These are phyloP conservation scores for Neurospora sp. DNA, from an alignment of 2,329 filamentous ascomycete genomes.

Conservation along the genomic window DNA sequence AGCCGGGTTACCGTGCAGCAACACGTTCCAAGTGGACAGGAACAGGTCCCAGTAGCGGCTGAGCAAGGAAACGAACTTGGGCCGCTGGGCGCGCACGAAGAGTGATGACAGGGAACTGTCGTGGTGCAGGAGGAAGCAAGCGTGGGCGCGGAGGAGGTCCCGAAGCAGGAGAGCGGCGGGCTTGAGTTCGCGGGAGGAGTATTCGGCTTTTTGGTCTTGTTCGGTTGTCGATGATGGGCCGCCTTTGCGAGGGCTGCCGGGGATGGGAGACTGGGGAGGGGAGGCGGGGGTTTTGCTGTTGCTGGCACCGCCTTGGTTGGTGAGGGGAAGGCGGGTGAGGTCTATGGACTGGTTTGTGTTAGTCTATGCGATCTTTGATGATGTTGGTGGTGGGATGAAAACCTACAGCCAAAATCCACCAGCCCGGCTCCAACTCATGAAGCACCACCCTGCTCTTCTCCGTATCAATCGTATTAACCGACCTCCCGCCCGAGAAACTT, in stretches of 20 bases:
- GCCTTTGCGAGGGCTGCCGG: background rate
- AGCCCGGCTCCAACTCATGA: slow-evolving; percentile 77
- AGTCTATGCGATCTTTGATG: too few species aligned
- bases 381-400: background rate
- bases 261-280: background rate
- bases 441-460: slow-evolving; percentile 78
- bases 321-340: slow-evolving; percentile 61
- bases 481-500: slow-evolving; percentile 68
- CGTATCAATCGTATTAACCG: slow-evolving; percentile 82
- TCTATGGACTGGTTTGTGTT: slow-evolving; percentile 55
- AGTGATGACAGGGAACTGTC: slow-evolving; percentile 62
- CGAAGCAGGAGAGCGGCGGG: slow-evolving; percentile 67
- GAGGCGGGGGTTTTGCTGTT: background rate
- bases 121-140: slow-evolving; percentile 81
- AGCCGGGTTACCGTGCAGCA: slow-evolving; percentile 81
- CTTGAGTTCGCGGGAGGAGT: slow-evolving; percentile 83
- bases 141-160: slow-evolving; percentile 75
- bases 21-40: slow-evolving; percentile 70
- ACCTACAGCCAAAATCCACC: slow-evolving; percentile 90
- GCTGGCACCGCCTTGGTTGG: slow-evolving; percentile 23
- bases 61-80: slow-evolving; percentile 62
- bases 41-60: slow-evolving; percentile 72
- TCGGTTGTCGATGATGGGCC: slow-evolving; percentile 21
- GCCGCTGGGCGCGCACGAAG: slow-evolving; percentile 52
- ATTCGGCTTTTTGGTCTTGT: slow-evolving; percentile 49